Base-by-base conservation (phyloP, 2,329 filamentous ascomycete genomes). In the Coccinonectria pachysandricola region DNA sequence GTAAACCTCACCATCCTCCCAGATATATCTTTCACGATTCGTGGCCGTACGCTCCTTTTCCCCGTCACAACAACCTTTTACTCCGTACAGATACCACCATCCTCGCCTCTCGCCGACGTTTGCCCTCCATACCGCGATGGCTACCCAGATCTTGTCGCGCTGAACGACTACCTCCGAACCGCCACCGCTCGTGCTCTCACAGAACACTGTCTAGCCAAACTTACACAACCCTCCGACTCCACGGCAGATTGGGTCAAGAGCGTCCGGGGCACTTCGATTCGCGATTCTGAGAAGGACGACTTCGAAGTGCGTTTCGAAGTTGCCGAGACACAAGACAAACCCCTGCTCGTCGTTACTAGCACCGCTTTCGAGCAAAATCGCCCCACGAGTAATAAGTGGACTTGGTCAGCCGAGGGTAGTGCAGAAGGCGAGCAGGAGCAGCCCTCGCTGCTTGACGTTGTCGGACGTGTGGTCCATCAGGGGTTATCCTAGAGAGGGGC, bases 1-100 rank as follows among this genome's bases (percentile, higher is more conserved):
- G 56, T 68, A 27, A 57, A 63, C 19, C 40, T 72, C 8, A 52
- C 47, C 16, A 52, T 74, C 26, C 60, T 64, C 3, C 56, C 64
- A 0, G 50, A 57, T 9, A 46, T 50, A 4, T 52, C 54, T 7
- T 36, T 71, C 14, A 51, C 54, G 19, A 51, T 71, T 33, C 56
- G 57, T 18, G 58, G 59, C 21, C 57, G 56, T 13, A 65, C 66
- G 1, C 56, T 56, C 22, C 52, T 62, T 32, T 46, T 52, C 19
- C 61, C 61, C 24, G 45, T 60, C 29, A 59, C 57, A 3, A 50
- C 57, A n/a, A 64, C 62, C 2, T 55, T 59, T 33, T 68, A 60
- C 46, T 47, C 57, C 24, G 43, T 65, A 30, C 42, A 56, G n/a
- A 45, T 63, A 2, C 54, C 57, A 3, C 44, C 57, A 1, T 38